phyloP scores from a whole-genome alignment of 305 asterid species.

The Fraxinus sp. region DNA sequence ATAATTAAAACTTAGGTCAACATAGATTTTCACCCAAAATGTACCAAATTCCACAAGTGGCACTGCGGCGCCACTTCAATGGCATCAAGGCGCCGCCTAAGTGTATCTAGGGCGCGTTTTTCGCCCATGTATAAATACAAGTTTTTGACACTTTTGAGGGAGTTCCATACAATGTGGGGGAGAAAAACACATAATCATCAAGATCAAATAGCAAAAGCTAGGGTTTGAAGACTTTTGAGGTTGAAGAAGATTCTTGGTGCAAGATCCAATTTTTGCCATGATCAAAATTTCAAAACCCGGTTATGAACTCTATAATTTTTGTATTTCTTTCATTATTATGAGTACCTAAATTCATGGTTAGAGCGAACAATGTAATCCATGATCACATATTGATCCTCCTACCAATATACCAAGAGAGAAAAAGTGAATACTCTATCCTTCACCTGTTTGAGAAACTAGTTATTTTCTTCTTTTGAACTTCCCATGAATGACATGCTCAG shows the following conservation, averaged over 20 bases:
- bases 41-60: too few species aligned
- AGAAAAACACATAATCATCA: background rate
- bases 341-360: background rate
- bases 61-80: background rate
- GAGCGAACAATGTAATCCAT: background rate
- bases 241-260: background rate
- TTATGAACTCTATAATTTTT: background rate
- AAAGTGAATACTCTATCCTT: constrained; percentile 14
- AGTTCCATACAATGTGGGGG: background rate
- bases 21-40: too few species aligned
- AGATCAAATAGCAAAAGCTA: too few species aligned
- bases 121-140: background rate
- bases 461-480: background rate
- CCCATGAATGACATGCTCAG: background rate
- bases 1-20: too few species aligned
- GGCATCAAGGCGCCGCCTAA: background rate
- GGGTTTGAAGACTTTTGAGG: background rate
- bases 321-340: background rate
- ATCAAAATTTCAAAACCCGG: background rate
- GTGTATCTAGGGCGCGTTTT: background rate
- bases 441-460: background rate
- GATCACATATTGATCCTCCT: constrained; percentile 68
- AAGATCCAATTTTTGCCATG: too few species aligned
- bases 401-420: constrained; percentile 28
- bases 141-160: background rate